Evolutionary conservation across 2,329 filamentous ascomycete genomes (phyloP).

Genomic region (Talaromyces sp.): DNA sequence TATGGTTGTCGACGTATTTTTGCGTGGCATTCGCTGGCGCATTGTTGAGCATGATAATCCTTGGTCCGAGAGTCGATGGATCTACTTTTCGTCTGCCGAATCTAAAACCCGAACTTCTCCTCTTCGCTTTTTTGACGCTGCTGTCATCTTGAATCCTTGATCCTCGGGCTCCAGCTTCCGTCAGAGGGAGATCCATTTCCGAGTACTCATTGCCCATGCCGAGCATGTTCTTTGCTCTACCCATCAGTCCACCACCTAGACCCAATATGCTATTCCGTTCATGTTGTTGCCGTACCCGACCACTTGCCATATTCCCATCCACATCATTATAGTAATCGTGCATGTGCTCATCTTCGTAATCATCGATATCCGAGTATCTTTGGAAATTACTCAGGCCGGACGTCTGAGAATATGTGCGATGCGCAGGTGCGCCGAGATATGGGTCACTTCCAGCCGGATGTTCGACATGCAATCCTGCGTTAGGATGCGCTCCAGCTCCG

Average conservation of each 20-base stretch:
- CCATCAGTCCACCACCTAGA: constrained; percentile 81
- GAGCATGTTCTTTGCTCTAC: constrained; percentile 81
- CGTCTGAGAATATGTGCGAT: constrained; percentile 64
- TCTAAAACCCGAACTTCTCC: constrained; percentile 73
- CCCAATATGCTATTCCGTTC: constrained; percentile 86
- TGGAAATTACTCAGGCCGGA: constrained; percentile 85
- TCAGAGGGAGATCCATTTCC: constrained; percentile 96
- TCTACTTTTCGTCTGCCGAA: constrained; percentile 83
- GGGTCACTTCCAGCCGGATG: constrained; percentile 35
- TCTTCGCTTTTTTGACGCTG: constrained; percentile 43
- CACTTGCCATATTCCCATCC: constrained; percentile 52
- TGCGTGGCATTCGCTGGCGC: constrained; percentile 82
- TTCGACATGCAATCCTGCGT: constrained; percentile 30
- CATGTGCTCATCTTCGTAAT: constrained; percentile 70
- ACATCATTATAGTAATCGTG: constrained; percentile 68
- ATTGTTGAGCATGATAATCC: constrained; percentile 95
- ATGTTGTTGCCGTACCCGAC: constrained; percentile 55
- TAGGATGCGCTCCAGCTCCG: constrained; percentile 39
- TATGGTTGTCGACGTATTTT: constrained; percentile 93
- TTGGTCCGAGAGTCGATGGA: constrained; percentile 83
- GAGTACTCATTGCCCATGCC: constrained; percentile 86
- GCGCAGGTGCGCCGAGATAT: constrained; percentile 35
- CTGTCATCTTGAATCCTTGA: constrained; percentile 29
- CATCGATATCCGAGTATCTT: constrained; percentile 85
- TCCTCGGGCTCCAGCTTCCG: constrained; percentile 62